Evolutionary conservation across 2,329 filamentous ascomycete species (phyloP), one percentile per base, ranked within the genome.

Genomic region (Colletotrichum tofieldiae): DNA sequence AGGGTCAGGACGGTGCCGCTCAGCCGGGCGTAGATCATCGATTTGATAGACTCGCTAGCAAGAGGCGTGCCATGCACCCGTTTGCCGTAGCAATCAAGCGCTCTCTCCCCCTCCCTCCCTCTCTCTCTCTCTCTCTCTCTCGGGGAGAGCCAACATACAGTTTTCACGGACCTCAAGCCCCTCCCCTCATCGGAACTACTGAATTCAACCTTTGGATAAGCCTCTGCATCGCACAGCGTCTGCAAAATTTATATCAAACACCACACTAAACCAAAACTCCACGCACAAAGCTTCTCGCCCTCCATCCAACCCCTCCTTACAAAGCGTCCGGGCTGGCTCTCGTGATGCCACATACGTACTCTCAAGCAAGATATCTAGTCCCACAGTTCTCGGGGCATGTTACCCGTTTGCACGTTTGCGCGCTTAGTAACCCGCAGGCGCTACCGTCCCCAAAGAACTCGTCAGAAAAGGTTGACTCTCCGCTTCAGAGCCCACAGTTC

Each of bases 251-350:
- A 41, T 41, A 23, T 41, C 55, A 41, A 41, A 58, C 55, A 26
- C 55, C 37, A 41, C 55, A 41, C 32, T n/a, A 41, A 41, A 58
- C 55, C 55, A 20, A 26, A n/a, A 39, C 55, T 41, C 37, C n/a
- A 58, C 37, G 55, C 32, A 20, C n/a, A 58, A 58, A 39, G 55
- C 55, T 41, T 58, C 55, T 41, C 54, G n/a, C 20, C 9, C 37
- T 39, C 23, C 14, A 29, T 51, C 12, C 47, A n/a, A 18, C 32
- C 35, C 54, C 11, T 26, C 35, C n/a, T 35, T 1, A 9, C n/a
- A 14, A 14, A 35, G 55, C 16, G 37, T 18, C 16, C 26, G 55
- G 35, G 55, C 35, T 41, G n/a, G n/a, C 54, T 41, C 23, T 14
- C 26, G 35, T 41, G 54, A 16, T 41, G 55, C 16, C 32, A 37